A percentile compares a stretch with the other conserved stretches of the same genome.
These are phyloP conservation scores for Trametes gibbosa DNA, from an alignment of 768 basidiomycete genomes.

Conservation along the genomic window DNA sequence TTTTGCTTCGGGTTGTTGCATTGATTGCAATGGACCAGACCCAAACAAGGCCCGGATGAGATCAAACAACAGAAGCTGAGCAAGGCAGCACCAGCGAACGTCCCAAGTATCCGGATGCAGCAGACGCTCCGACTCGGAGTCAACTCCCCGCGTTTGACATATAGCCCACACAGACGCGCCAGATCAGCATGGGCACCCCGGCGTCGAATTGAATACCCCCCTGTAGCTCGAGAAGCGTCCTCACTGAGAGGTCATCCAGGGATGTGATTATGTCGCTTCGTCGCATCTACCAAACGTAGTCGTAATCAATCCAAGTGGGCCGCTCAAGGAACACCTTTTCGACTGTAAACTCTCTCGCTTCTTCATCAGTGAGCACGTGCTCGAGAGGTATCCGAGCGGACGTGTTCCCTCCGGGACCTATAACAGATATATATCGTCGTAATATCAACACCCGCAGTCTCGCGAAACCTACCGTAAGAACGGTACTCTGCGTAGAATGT, in stretches of 20 bases:
- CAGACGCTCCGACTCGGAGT: no score
- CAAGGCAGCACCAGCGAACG: no score
- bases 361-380: conserved; percentile 41
- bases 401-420: conserved; percentile 55
- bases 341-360: conserved; percentile 44
- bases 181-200: no score
- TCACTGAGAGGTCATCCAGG: no score
- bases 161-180: no score
- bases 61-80: no score
- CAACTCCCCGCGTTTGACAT: no score
- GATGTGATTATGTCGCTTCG: no score
- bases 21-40: neutral
- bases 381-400: conserved; percentile 43
- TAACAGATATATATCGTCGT: neutral
- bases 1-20: neutral
- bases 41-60: neutral
- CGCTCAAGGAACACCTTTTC: conserved; percentile 48
- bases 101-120: no score
- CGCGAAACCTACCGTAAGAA: conserved; percentile 41
- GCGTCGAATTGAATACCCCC: no score
- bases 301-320: conserved; percentile 56
- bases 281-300: conserved; percentile 43
- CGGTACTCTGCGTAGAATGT: conserved; percentile 58
- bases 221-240: no score
- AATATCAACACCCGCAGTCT: neutral